These are phyloP conservation scores for Sorghum bicolor DNA, from an alignment of 176 grass and related monocot genomes.

Conservation along the genomic window Sorghum_bicolor_NCBIv3 NC_012873.2:66846501-66847000, in stretches of 20 bases:
- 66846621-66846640: conserved; percentile 38
- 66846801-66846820: neutral
- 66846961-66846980: neutral
- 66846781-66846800: conserved; percentile 4
- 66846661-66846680: neutral
- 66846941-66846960: neutral
- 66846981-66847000: neutral
- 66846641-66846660: conserved; percentile 67
- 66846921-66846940: conserved; percentile 34
- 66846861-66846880: neutral
- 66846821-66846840: neutral
- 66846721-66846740: conserved; percentile 20
- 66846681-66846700: neutral
- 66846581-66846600: neutral
- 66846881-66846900: conserved; percentile 37
- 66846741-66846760: neutral
- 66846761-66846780: conserved; percentile 30
- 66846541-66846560: neutral
- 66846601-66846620: conserved; percentile 33
- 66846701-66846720: neutral
- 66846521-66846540: neutral
- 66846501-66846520: conserved; percentile 55
- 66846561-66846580: neutral
- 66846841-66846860: neutral
- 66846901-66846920: conserved; percentile 84